phyloP scores from a whole-genome alignment of 306 rosid species.

The Glycine latifolia region DNA sequence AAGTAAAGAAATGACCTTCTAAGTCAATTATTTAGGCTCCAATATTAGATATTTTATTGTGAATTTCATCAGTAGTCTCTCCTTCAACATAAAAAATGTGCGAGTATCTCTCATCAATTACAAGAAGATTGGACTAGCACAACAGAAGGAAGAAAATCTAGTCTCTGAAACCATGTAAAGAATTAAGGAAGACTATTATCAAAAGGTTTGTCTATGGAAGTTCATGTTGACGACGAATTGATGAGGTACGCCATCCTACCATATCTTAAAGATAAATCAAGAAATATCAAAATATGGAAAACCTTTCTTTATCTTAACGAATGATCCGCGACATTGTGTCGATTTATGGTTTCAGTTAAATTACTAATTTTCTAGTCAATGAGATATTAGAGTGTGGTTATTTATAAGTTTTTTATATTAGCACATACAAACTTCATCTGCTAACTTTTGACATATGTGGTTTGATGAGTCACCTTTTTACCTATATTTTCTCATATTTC shows the following conservation, averaged over 20 bases:
- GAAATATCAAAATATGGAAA: constrained; percentile 47
- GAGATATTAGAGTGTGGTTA: neutral
- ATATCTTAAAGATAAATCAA: constrained; percentile 75
- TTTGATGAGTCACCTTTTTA: too few species aligned
- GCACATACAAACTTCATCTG: constrained; percentile 29
- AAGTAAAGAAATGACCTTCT: constrained; percentile 24
- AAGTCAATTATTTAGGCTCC: constrained; percentile 31
- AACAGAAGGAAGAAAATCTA: constrained; percentile 42
- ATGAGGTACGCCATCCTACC: constrained; percentile 99
- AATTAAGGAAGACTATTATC: constrained; percentile 11
- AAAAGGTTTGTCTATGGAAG: constrained; percentile 70
- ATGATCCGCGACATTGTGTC: constrained; percentile 23
- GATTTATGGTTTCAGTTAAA: constrained; percentile 34
- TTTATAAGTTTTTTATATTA: neutral
- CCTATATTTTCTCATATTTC: too few species aligned
- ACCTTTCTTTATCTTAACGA: constrained; percentile 23
- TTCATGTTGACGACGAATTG: constrained; percentile 93
- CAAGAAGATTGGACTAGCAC: constrained; percentile 77
- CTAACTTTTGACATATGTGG: constrained; percentile 19
- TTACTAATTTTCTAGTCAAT: constrained; percentile 32
- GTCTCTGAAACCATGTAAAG: constrained; percentile 31
- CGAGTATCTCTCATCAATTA: constrained; percentile 71
- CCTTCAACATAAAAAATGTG: constrained; percentile 72
- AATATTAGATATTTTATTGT: constrained; percentile 39
- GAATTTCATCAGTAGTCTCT: constrained; percentile 48